These are phyloP conservation scores for Dentipellis sp. DNA, from an alignment of 768 basidiomycete genomes.

Conservation along the genomic window DNA sequence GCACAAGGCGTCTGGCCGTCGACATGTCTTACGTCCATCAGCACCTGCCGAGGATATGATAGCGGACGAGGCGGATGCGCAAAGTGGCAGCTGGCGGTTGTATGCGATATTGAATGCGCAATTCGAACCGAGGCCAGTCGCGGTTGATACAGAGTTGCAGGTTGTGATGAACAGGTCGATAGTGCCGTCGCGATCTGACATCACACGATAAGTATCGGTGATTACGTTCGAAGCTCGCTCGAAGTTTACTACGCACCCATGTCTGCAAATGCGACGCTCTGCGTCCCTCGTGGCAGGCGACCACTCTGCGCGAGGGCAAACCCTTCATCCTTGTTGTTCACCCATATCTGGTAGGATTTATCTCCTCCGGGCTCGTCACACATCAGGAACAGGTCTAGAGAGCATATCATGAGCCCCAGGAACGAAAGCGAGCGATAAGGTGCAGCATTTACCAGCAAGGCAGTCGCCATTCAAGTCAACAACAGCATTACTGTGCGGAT, in stretches of 20 bases:
- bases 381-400: constrained; percentile 79
- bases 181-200: constrained; percentile 85
- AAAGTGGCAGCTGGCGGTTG: constrained; percentile 84
- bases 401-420: neutral
- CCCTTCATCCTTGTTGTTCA: constrained; percentile 71
- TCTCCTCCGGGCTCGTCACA: constrained; percentile 51
- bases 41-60: constrained; percentile 17
- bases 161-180: constrained; percentile 92
- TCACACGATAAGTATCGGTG: neutral
- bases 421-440: neutral
- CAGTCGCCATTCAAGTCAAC: constrained; percentile 96
- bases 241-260: constrained; percentile 45
- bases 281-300: constrained; percentile 64
- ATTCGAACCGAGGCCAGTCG: constrained; percentile 61
- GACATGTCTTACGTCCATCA: constrained; percentile 30
- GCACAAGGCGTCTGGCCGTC: constrained; percentile 76
- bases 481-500: constrained; percentile 91
- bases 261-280: constrained; percentile 82
- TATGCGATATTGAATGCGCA: constrained; percentile 90
- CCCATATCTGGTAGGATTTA: constrained; percentile 84
- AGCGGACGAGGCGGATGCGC: constrained; percentile 45
- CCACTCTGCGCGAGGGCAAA: constrained; percentile 64
- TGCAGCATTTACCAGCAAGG: constrained; percentile 56
- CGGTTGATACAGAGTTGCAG: constrained; percentile 59
- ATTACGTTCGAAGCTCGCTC: neutral